Evolutionary conservation across 192 early-diverging fungal genomes (phyloP), one percentile per base, ranked within the genome.

Genomic region (Coemansia interrupta): DNA sequence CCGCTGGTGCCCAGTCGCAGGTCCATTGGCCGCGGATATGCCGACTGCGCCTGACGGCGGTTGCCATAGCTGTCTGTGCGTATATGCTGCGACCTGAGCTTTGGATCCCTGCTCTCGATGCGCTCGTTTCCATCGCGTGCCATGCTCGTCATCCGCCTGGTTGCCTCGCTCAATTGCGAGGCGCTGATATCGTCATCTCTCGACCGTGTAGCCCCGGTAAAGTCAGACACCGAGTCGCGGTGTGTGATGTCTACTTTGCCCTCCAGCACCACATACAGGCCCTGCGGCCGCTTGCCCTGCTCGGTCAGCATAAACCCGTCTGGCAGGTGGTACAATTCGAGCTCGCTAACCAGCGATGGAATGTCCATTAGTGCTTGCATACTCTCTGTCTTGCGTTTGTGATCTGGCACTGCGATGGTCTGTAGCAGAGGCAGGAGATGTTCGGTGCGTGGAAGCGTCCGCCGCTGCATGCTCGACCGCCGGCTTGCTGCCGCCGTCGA

Each of bases 211-310:
- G 38, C 36, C 11, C 67, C 69, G 5, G 69, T 64, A 68, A 78
- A 75, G 29, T 69, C 80, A n/a, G 60, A 51, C 24, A 70, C 64
- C 2, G 72, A 63, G 19, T 71, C 72, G 10, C 68, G 44, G 44
- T 66, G 78, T 0, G 62, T 66, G n/a, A 78, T 64, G 23, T 92
- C 89, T 18, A 99, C 63, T 13, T 85, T 70, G 19, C 97, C 97
- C 66, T 96, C 93, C 66, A 99, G 86, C 4, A 97, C 87, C 68
- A 97, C 91, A 61, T 89, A 97, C 23, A 99, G 61, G 4, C 97
- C 97, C 12, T 83, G 74, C 20, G 84, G 83, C 9, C 90, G 82
- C 70, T 94, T 87, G 3, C 94, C 92, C 76, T 95, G 91, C 44
- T 86, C 80, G 19, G 94, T 83, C 14, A 99, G 70, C 4, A 76